Evolutionary conservation across 2,329 filamentous ascomycete species (phyloP).

Genomic region (Xylariomycetidae sp.): DNA sequence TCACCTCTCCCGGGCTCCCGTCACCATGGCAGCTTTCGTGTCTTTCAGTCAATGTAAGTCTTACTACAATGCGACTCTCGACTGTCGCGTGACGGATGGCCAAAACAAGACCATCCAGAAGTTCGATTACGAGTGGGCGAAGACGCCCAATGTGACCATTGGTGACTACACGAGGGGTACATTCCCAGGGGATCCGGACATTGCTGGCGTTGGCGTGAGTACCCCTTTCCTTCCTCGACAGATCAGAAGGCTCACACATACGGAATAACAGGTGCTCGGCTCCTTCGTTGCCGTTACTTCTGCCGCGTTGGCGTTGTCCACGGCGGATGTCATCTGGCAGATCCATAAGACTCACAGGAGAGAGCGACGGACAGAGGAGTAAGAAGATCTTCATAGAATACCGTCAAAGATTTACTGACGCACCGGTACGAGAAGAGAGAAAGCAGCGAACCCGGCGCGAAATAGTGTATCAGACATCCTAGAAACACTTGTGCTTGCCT

Average conservation of each 20-base stretch:
- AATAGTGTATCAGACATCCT: conserved; percentile 23
- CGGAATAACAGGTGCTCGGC: conserved; percentile 17
- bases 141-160: conserved; percentile 10
- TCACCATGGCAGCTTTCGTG: conserved; percentile 16
- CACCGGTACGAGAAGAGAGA: too few relatives aligned
- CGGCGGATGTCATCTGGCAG: conserved; percentile 12
- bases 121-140: conserved; percentile 4
- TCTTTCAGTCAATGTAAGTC: conserved; percentile 13
- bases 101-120: conserved; percentile 1
- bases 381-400: too few relatives aligned
- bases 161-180: conserved; percentile 28
- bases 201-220: conserved; percentile 20
- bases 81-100: conserved; percentile 9
- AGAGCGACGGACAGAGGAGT: conserved; percentile 5
- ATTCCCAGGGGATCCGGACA: conserved; percentile 17
- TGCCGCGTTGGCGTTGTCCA: conserved; percentile 12
- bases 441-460: conserved; percentile 1
- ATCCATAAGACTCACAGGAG: conserved; percentile 7
- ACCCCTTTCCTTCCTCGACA: conserved; percentile 2
- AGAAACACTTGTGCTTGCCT: conserved; percentile 26
- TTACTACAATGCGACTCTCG: conserved; percentile 11
- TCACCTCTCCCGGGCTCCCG: neutral
- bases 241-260: too few relatives aligned
- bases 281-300: conserved; percentile 19
- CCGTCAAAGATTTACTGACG: too few relatives aligned